These are phyloP conservation scores for Tetrapisispora nanseiensis DNA, from an alignment of 805 yeast genomes.

Conservation along the genomic window DNA sequence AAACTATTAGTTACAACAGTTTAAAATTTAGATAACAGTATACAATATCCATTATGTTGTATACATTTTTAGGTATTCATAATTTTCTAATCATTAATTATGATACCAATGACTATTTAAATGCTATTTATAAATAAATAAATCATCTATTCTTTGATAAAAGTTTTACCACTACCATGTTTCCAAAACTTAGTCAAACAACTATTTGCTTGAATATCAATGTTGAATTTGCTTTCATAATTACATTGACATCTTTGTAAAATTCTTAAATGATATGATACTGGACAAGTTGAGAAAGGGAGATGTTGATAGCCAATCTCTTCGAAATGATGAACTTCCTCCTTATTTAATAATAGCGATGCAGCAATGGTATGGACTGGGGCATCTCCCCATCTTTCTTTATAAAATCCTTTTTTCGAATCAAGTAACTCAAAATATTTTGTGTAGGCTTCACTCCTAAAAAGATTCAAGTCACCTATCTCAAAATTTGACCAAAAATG, in stretches of 20 bases:
- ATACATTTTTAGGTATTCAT: too few relatives aligned
- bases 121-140: too few relatives aligned
- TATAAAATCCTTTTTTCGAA: conserved; percentile 64
- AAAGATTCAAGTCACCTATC: conserved; percentile 60
- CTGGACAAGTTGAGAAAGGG: conserved; percentile 60
- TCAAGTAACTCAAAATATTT: conserved; percentile 57
- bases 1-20: too few relatives aligned
- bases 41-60: too few relatives aligned
- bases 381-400: conserved; percentile 94
- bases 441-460: conserved; percentile 53
- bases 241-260: conserved; percentile 57
- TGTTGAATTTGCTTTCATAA: conserved; percentile 33
- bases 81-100: too few relatives aligned
- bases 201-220: conserved; percentile 41
- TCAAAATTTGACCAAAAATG: conserved; percentile 89
- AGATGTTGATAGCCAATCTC: conserved; percentile 74
- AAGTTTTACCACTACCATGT: conserved; percentile 41
- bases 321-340: conserved; percentile 65
- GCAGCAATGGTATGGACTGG: conserved; percentile 77
- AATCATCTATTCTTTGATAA: conserved; percentile 13
- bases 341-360: conserved; percentile 44
- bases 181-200: conserved; percentile 75
- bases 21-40: too few relatives aligned
- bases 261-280: conserved; percentile 37
- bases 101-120: too few relatives aligned